Percentiles rank a stretch among this genome's conserved stretches.
phyloP scores from a whole-genome alignment of 306 rosid species.

The Cucumis sativus region DNA sequence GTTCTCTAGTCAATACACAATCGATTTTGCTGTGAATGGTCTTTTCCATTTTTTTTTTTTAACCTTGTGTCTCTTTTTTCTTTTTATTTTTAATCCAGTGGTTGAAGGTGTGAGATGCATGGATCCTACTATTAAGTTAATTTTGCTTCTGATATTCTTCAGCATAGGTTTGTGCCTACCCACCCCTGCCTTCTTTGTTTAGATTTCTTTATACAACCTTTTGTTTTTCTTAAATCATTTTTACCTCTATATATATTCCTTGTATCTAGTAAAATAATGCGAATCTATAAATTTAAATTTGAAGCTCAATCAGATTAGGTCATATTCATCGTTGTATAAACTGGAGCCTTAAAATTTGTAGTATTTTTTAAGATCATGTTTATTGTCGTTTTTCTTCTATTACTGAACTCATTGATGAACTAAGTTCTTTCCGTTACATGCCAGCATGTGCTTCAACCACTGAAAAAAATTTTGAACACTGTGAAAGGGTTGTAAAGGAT shows the following conservation, averaged over 20 bases:
- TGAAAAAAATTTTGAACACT: slow-evolving; percentile 33
- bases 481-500: slow-evolving; percentile 56
- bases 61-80: not conserved
- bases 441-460: slow-evolving; percentile 30
- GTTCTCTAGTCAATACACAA: not conserved
- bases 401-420: not conserved
- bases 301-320: not conserved
- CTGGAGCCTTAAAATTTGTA: not conserved
- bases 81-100: slow-evolving; percentile 2
- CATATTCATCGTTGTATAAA: not conserved
- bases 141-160: slow-evolving; percentile 34
- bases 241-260: not conserved
- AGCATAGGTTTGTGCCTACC: slow-evolving; percentile 39
- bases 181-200: not conserved
- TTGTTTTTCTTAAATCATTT: not conserved
- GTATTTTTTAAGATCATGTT: not conserved
- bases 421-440: slow-evolving; percentile 9
- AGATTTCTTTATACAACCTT: not conserved
- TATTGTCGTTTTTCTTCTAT: not conserved
- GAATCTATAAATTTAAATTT: not conserved
- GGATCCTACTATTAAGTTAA: slow-evolving; percentile 48
- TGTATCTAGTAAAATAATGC: not conserved
- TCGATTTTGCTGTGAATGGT: not conserved
- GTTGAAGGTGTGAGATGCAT: slow-evolving; percentile 42
- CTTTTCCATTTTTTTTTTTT: not conserved